Base-by-base conservation (phyloP, 2,329 filamentous ascomycete genomes). In the Hypoxylon sp. region DNA sequence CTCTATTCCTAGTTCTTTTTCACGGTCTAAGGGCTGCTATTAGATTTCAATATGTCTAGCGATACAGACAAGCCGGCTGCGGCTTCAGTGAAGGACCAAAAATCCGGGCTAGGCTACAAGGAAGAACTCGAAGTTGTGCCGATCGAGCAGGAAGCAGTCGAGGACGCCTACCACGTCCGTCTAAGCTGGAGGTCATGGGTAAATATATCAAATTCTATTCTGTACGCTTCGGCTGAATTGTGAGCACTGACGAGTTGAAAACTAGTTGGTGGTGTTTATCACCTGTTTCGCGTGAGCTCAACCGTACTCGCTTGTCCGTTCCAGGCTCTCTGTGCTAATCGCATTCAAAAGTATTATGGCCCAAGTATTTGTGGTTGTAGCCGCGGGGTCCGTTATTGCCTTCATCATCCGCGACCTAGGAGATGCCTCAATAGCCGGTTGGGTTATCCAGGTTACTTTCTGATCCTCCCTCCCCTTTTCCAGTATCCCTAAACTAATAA, bases 181-280 rank as follows among this genome's bases (percentile, higher is more conserved):
- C 76, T 88, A 11, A 83, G 84, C 44, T 88, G 86, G 86, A 80
- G 85, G 68, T 87, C 85, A 60, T 88, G 85, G 85, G 80, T 81
- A 70, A 78, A 72, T 10, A 27, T 27, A 27, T 27, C 24, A 6
- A 6, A 35, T 8, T 35, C 8, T 24, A 19, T 17, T 5, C 6
- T 6, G 8, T 13, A 17, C 37, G 10, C 0, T 54, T 17, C 6
- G 19, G 19, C 6, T 47, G 19, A 37, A 15, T 19, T 52, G 24
- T 8, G 6, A 29, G 11, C 17, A 27, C 39, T 71, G 29, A 68
- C 59, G 15, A 61, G 10, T 13, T 17, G 27, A 17, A 6, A 13
- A 37, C 24, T 52, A 78, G 78, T 72, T 81, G 17, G 78, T 81
- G 4, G 78, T 80, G 2, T 79, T 80, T 44, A 76, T 87, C 19